Evolutionary conservation across 129 eudicot genomes (phyloP), one percentile per base, ranked within the genome.

Genomic region (Centella asiatica): DNA sequence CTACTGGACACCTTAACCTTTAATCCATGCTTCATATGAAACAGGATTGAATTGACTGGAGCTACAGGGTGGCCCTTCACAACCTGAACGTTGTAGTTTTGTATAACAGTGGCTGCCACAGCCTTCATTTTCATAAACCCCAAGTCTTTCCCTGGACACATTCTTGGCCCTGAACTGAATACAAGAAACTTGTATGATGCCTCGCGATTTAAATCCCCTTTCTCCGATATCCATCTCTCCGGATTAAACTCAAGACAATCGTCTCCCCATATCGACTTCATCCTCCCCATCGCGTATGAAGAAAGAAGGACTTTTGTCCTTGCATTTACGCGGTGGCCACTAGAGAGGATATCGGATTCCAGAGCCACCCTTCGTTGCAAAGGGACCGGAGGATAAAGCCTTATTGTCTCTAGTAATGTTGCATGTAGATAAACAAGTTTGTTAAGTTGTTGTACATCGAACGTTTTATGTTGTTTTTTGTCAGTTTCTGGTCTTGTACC

Each of bases 201-300:
- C 18, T 65, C 65, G 18, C 50, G 80, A 44, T 64, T 77, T 25
- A 68, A 10, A 53, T 28, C 54, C 50, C 72, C 83, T 11, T 57
- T 40, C 0, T 0, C 54, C 0, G 70, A 29, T 9, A 73, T 36
- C 86, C 86, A 81, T 36, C 86, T 66, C 75, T 73, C 86, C 0
- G 85, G 86, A 58, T 70, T 76, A 57, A 81, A 81, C 2, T 81
- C 78, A 26, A 18, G 6, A 42, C 75, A 79, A 42, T 79, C 85
- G 8, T 67, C 72, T 4, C 80, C 85, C 82, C 80, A 80, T 25
- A 76, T 63, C 19, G 39, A 63, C 57, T 28, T 48, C 80, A 55
- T 77, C 57, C 87, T 70, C 51, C 78, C 87, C 80, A 77, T 74
- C 22, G 71, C 55, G 23, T 77, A 81, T 5, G 37, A 23, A 33